Conservation (phyloP, 2,329 filamentous ascomycete species). For the Colletotrichum plurivorum region DNA sequence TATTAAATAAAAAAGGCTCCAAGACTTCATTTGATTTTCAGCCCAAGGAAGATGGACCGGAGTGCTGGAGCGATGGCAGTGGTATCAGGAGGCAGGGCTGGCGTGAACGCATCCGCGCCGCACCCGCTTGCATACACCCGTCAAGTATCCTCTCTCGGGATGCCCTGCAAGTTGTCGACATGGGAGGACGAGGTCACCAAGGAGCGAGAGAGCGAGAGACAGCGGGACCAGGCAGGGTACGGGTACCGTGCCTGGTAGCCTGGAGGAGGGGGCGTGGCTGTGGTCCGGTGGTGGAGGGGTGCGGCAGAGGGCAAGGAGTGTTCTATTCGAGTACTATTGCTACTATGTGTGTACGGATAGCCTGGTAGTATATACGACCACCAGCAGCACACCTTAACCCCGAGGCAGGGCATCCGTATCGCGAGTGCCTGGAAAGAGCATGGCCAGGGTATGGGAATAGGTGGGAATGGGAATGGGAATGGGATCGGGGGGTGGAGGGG, state of each 20-base stretch:
- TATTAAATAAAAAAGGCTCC: slow-evolving; percentile 37
- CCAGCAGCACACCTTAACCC: background rate
- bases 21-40: slow-evolving; percentile 28
- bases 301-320: background rate
- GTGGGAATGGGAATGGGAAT: slow-evolving; percentile 1
- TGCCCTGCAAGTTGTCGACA: slow-evolving; percentile 26
- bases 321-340: too few relatives aligned
- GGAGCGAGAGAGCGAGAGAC: slow-evolving; percentile 1
- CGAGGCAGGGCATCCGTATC: background rate
- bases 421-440: background rate
- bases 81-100: slow-evolving; percentile 35
- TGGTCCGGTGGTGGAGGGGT: slow-evolving; percentile 2
- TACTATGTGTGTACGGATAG: too few relatives aligned
- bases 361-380: too few relatives aligned
- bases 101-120: slow-evolving; percentile 5
- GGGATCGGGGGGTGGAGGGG: background rate
- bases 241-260: slow-evolving; percentile 24
- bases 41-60: slow-evolving; percentile 24
- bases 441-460: background rate
- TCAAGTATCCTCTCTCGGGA: background rate
- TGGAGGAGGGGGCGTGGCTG: slow-evolving; percentile 1
- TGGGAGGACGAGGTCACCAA: slow-evolving; percentile 16
- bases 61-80: slow-evolving; percentile 27
- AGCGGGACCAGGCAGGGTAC: slow-evolving; percentile 29
- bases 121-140: slow-evolving; percentile 3